A percentile compares a stretch with the other conserved stretches of the same genome.
phyloP scores from a whole-genome alignment of 2,329 filamentous ascomycete species.

The Fonsecaea erecta region DNA sequence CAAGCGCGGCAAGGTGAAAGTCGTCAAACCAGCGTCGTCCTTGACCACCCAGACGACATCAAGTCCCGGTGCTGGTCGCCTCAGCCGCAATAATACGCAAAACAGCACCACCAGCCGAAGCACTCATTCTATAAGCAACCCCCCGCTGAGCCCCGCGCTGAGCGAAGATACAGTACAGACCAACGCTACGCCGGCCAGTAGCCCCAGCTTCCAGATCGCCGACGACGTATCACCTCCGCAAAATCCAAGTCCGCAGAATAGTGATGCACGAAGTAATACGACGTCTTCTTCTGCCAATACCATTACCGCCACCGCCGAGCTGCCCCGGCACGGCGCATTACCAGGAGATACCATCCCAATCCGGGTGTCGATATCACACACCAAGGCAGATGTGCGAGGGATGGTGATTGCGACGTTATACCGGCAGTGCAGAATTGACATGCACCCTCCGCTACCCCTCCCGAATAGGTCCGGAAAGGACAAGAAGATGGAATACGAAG shows the following conservation, averaged over 20 bases:
- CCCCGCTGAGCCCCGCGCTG: conserved; percentile 55
- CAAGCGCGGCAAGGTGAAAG: conserved; percentile 68
- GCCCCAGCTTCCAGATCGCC: conserved; percentile 60
- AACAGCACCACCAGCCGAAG: conserved; percentile 35
- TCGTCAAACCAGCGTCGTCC: conserved; percentile 52
- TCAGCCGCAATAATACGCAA: conserved; percentile 43
- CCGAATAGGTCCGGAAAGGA: conserved; percentile 64
- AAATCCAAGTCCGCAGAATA: conserved; percentile 44
- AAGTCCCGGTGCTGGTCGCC: conserved; percentile 47
- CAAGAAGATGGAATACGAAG: conserved; percentile 74
- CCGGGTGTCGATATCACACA: conserved; percentile 81
- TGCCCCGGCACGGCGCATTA: conserved; percentile 80
- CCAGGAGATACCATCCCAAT: conserved; percentile 83
- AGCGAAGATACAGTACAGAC: conserved; percentile 76
- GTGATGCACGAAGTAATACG: conserved; percentile 57
- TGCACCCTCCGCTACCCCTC: conserved; percentile 66
- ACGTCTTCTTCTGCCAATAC: conserved; percentile 69
- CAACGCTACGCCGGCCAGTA: conserved; percentile 65
- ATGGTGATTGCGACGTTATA: conserved; percentile 93
- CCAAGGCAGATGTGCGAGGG: conserved; percentile 79
- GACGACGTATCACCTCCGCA: conserved; percentile 48
- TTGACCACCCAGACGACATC: conserved; percentile 51
- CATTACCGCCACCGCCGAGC: conserved; percentile 83
- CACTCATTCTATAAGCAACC: conserved; percentile 42
- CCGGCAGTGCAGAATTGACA: conserved; percentile 87